Evolutionary conservation across 208 protist genomes (phyloP).

Genomic region (Leishmania arabica): DNA sequence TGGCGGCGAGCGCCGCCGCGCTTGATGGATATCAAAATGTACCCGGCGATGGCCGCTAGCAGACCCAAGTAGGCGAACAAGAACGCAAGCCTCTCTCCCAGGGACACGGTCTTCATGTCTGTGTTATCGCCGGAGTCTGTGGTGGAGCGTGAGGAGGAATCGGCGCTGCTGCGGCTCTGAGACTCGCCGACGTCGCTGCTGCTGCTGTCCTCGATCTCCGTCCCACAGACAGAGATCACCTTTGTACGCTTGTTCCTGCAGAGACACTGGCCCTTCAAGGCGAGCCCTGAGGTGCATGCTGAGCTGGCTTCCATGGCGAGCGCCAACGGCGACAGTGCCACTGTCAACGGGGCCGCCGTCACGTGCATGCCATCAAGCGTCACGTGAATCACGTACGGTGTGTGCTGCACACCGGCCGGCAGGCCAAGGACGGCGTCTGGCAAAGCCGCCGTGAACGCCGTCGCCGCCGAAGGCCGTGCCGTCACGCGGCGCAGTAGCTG

Average conservation of each 20-base stretch:
- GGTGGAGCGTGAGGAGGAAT: background rate
- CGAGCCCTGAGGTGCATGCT: conserved; percentile 49
- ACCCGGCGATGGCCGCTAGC: conserved; percentile 32
- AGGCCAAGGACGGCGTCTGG: conserved; percentile 27
- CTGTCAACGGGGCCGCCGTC: conserved; percentile 24
- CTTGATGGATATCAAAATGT: conserved; percentile 36
- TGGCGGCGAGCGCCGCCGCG: conserved; percentile 14
- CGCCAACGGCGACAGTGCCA: conserved; percentile 65
- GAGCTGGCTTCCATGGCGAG: conserved; percentile 49
- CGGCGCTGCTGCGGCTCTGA: background rate
- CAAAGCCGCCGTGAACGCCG: conserved; percentile 20
- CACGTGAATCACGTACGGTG: conserved; percentile 30
- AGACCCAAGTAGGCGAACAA: conserved; percentile 44
- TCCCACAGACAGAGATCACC: conserved; percentile 21
- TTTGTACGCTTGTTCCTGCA: conserved; percentile 37
- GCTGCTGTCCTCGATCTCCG: conserved; percentile 11
- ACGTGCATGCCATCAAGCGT: conserved; percentile 45
- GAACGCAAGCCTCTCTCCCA: conserved; percentile 26
- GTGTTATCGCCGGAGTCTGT: background rate
- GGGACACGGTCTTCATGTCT: conserved; percentile 12
- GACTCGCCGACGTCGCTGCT: conserved; percentile 31
- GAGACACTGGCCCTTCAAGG: conserved; percentile 34
- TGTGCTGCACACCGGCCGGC: background rate
- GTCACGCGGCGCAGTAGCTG: conserved; percentile 23
- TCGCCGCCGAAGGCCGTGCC: conserved; percentile 16